These are phyloP conservation scores for Epipyxis sp. DNA, from an alignment of 108 stramenopile genomes.

Conservation along the genomic window DNA sequence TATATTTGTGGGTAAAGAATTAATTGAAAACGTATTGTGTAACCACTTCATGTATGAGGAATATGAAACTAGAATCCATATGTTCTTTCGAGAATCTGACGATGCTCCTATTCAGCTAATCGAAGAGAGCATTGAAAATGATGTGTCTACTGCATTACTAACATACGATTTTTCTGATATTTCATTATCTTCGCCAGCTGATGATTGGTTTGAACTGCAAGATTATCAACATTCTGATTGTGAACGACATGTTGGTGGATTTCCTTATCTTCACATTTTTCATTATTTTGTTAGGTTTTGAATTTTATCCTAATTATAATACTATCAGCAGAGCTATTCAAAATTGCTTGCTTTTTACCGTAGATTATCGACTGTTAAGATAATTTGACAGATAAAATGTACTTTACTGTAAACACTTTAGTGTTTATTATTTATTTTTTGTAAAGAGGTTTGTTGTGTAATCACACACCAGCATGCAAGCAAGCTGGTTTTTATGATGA, in stretches of 20 bases:
- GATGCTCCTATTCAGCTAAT: neutral
- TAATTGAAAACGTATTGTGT: neutral
- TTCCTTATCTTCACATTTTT: constrained; percentile 32
- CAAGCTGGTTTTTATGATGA: too few species aligned
- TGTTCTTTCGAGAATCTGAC: neutral
- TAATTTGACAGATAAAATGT: too few species aligned
- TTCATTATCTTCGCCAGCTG: neutral
- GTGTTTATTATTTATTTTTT: too few species aligned
- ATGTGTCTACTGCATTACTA: neutral
- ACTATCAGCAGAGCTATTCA: too few species aligned
- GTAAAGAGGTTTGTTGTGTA: too few species aligned
- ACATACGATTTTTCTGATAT: constrained; percentile 31
- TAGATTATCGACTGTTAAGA: too few species aligned
- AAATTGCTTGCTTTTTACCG: too few species aligned
- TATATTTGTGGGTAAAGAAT: neutral
- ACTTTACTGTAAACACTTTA: too few species aligned
- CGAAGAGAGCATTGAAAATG: neutral
- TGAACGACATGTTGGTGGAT: constrained; percentile 13
- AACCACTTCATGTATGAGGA: constrained; percentile 11
- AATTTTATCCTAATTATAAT: too few species aligned
- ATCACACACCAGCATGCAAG: too few species aligned
- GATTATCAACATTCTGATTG: neutral
- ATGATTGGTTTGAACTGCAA: constrained; percentile 7
- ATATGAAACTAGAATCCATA: neutral
- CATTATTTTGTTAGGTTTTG: constrained; percentile 25